Evolutionary conservation across 23 red algal genomes (phyloP).

Genomic region (Cyanidioschyzon merolae): DNA sequence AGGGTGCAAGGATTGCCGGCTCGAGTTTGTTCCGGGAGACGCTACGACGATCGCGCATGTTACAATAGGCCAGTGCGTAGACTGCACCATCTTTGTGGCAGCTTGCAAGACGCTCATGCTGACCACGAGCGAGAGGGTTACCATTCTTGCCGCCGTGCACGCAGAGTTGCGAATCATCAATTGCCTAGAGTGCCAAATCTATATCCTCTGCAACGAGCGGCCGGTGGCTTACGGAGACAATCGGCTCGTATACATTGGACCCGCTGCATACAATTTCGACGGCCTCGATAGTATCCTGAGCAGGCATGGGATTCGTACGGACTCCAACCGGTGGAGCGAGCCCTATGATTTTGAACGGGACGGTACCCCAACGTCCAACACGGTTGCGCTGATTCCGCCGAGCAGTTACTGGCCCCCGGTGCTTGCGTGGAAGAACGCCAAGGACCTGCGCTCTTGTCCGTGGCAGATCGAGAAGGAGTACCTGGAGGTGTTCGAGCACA

Average conservation of each 20-base stretch:
- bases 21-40: background rate
- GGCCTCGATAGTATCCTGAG: background rate
- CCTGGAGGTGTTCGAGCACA: background rate
- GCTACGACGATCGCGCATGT: background rate
- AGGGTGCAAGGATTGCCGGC: background rate
- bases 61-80: background rate
- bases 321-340: background rate
- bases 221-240: background rate
- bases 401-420: slow-evolving; percentile 1
- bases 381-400: background rate
- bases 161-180: background rate
- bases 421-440: background rate
- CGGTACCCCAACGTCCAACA: background rate
- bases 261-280: background rate
- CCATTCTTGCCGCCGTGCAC: background rate
- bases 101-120: background rate
- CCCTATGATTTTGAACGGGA: slow-evolving; percentile 3
- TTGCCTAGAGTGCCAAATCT: background rate
- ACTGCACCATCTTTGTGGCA: background rate
- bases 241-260: background rate
- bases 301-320: background rate
- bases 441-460: background rate
- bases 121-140: slow-evolving; percentile 1
- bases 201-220: background rate
- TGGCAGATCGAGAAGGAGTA: background rate